Evolutionary conservation across 805 yeast species (phyloP).

Genomic region (Kuraishia floccosa): DNA sequence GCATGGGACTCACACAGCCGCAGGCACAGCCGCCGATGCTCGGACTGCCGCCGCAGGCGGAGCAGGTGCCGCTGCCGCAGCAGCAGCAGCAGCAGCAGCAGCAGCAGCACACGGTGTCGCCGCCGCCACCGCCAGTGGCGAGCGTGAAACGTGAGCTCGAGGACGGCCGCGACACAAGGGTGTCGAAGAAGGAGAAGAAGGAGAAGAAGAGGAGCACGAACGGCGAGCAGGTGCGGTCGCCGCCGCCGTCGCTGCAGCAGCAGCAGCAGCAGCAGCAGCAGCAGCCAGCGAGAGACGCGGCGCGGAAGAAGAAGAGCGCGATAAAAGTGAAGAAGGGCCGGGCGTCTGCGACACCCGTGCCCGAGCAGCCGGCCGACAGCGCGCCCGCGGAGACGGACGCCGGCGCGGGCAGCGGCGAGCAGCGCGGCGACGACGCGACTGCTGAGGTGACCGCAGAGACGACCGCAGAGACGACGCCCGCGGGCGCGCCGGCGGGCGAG

Average conservation of each 20-base stretch:
- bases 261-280: background rate
- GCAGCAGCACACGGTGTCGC: conserved; percentile 2
- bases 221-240: background rate
- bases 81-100: background rate
- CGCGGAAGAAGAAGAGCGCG: conserved; percentile 3
- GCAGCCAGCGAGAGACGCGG: too few species aligned
- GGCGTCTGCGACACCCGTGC: too few species aligned
- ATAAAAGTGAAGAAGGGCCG: too few species aligned
- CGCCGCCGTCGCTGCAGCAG: background rate
- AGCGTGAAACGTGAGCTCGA: conserved; percentile 3
- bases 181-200: conserved; percentile 4
- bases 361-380: too few species aligned
- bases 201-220: background rate
- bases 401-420: too few species aligned
- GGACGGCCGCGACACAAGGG: background rate
- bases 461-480: background rate
- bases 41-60: background rate
- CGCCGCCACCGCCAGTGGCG: conserved; percentile 2
- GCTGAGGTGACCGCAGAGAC: background rate
- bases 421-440: background rate
- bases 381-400: too few species aligned
- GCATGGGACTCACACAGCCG: too few species aligned
- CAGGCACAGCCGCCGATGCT: conserved; percentile 2
- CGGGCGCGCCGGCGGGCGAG: background rate
- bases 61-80: background rate